phyloP scores from a whole-genome alignment of 2,329 filamentous ascomycete genomes.

The Exophiala calicioides region DNA sequence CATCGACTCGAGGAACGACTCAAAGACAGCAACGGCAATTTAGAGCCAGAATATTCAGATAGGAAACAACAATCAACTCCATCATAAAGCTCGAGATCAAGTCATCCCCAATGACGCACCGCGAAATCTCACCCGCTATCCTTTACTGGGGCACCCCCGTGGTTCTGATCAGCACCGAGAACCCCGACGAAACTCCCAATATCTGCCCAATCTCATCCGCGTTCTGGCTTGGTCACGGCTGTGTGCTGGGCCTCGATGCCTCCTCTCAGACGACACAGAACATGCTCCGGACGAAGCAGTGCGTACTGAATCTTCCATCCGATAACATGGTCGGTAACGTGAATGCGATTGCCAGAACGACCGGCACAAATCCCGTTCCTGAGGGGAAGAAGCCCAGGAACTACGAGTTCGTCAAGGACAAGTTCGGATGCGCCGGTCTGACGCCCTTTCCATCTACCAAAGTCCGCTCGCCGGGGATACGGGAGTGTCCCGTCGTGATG shows the following conservation, averaged over 20 bases:
- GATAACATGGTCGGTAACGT: conserved; percentile 39
- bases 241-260: conserved; percentile 45
- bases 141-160: conserved; percentile 32
- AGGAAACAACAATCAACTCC: background rate
- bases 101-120: conserved; percentile 9
- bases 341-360: conserved; percentile 45
- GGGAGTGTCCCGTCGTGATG: conserved; percentile 48
- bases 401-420: conserved; percentile 44
- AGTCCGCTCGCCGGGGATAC: conserved; percentile 39
- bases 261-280: conserved; percentile 44
- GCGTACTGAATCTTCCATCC: conserved; percentile 46
- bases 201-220: conserved; percentile 49
- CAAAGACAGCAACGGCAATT: too few species aligned
- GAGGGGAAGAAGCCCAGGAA: conserved; percentile 29
- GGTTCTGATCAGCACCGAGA: conserved; percentile 43
- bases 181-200: conserved; percentile 46
- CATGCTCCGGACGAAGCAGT: conserved; percentile 45
- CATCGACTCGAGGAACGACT: too few species aligned
- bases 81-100: too few species aligned
- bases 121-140: conserved; percentile 21
- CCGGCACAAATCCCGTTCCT: conserved; percentile 35
- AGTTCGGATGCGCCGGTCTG: conserved; percentile 37
- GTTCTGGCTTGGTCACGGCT: conserved; percentile 48
- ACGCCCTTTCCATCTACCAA: conserved; percentile 39
- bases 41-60: background rate